Evolutionary conservation across 2,329 filamentous ascomycete genomes (phyloP), one percentile per base, ranked within the genome.

Genomic region (Phoma herbarum): DNA sequence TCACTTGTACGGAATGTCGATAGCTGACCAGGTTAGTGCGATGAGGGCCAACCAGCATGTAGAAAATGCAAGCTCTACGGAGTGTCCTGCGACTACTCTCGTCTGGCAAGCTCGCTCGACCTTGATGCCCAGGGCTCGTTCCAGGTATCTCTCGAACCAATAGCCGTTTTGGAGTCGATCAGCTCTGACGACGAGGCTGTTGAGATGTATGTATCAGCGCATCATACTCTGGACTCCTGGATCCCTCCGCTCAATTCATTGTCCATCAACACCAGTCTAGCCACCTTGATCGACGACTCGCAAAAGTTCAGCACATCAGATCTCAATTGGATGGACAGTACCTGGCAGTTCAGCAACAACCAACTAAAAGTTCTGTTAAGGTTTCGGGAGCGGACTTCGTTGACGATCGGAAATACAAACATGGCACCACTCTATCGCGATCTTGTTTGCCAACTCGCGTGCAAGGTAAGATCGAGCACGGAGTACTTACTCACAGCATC

Each of bases 11-110:
- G 14, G 11, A 5, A 9, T 11, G 3, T 4, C 29, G n/a, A 39
- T 2, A 8, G 39, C 55, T 68, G 20, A 55, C 57, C 16, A 16
- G 31, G 26, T 51, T 25, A 85, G 83, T 87, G 85, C 60, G 85
- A 87, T 64, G 84, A 86, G 65, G 62, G 65, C 2, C 81, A 77
- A 39, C 85, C 84, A 0, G 62, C 68, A 1, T 87, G 84, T 64
- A 71, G 75, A 31, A 82, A 80, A 57, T 87, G 85, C 64, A 47
- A 72, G 11, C 64, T 74, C 2, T 84, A 79, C 51, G 79, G 82
- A 16, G 81, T 84, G 3, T 70, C 76, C 9, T 86, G 84, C 71
- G 78, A 78, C 55, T 86, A 83, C 61, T 75, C 79, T 9, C 60
- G 70, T 47, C 52, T 45, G 58, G 16, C 64, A 61, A 25, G 70